A percentile compares a stretch with the other conserved stretches of the same genome.
Conservation (phyloP, 305 asterid species). For the Lippia alba region DNA sequence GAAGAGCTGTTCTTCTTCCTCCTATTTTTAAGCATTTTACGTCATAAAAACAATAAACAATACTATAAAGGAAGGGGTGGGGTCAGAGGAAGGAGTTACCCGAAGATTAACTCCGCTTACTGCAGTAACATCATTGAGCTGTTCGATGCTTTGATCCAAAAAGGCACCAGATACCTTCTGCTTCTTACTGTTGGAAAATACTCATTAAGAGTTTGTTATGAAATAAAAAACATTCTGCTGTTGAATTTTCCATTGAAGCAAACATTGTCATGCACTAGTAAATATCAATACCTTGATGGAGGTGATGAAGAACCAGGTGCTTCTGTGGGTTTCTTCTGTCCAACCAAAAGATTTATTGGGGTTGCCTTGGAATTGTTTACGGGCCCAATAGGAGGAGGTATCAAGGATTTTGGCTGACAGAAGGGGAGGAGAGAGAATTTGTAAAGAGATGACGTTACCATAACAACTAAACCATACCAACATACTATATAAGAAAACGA, state of each 20-base stretch:
- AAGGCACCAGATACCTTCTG: constrained; percentile 89
- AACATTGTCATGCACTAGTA: constrained; percentile 10
- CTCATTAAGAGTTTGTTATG: constrained; percentile 27
- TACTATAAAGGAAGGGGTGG: constrained; percentile 16
- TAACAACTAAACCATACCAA: neutral
- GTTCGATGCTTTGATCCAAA: constrained; percentile 94
- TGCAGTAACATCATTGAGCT: constrained; percentile 98
- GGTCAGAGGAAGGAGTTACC: constrained; percentile 52
- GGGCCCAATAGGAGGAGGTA: constrained; percentile 53
- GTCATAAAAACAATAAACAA: constrained; percentile 12
- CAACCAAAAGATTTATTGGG: constrained; percentile 62
- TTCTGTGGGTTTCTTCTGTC: constrained; percentile 91
- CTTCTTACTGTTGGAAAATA: constrained; percentile 72
- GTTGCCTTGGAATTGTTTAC: constrained; percentile 66
- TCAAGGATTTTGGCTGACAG: constrained; percentile 61
- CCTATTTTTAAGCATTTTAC: constrained; percentile 59
- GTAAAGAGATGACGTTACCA: neutral
- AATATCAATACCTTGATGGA: constrained; percentile 67
- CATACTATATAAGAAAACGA: neutral
- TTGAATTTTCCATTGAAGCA: constrained; percentile 9
- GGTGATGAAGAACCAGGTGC: constrained; percentile 71
- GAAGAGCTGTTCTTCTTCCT: constrained; percentile 94
- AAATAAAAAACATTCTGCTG: constrained; percentile 15
- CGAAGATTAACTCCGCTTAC: constrained; percentile 95
- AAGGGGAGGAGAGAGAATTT: constrained; percentile 18